Conservation (phyloP, 768 basidiomycete genomes). For the Rhizopogon sp. region DNA sequence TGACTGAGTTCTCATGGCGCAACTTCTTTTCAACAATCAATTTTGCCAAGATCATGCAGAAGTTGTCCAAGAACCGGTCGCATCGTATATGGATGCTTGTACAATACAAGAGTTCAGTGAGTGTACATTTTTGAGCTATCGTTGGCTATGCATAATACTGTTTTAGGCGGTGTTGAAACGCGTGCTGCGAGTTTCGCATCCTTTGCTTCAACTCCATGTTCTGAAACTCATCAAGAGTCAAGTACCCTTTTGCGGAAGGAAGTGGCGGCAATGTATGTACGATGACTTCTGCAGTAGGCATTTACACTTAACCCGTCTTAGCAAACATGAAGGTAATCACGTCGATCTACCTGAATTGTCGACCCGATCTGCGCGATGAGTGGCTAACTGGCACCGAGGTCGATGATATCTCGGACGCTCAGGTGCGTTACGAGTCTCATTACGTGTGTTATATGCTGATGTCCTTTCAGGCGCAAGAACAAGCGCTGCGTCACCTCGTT, state of each 20-base stretch:
- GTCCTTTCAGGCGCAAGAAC: constrained; percentile 77
- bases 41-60: constrained; percentile 97
- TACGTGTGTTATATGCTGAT: not conserved
- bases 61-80: constrained; percentile 89
- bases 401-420: constrained; percentile 88
- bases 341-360: constrained; percentile 94
- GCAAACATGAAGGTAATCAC: constrained; percentile 99
- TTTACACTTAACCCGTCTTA: constrained; percentile 26
- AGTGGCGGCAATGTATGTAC: constrained; percentile 90
- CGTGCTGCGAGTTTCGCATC: constrained; percentile 89
- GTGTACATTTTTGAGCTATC: constrained; percentile 20
- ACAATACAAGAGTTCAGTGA: constrained; percentile 95
- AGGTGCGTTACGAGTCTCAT: constrained; percentile 42
- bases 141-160: not conserved
- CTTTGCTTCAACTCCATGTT: constrained; percentile 89
- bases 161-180: constrained; percentile 89
- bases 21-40: constrained; percentile 98
- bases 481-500: constrained; percentile 87
- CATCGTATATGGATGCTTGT: constrained; percentile 95
- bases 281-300: constrained; percentile 1
- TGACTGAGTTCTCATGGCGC: constrained; percentile 94
- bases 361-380: constrained; percentile 95
- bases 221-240: constrained; percentile 98
- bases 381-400: constrained; percentile 94
- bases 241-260: constrained; percentile 95